Percentiles rank a stretch among this genome's conserved stretches.
Evolutionary conservation across 495 filamentous ascomycete species (phyloP).

Genomic region (Penicillium alfredii): DNA sequence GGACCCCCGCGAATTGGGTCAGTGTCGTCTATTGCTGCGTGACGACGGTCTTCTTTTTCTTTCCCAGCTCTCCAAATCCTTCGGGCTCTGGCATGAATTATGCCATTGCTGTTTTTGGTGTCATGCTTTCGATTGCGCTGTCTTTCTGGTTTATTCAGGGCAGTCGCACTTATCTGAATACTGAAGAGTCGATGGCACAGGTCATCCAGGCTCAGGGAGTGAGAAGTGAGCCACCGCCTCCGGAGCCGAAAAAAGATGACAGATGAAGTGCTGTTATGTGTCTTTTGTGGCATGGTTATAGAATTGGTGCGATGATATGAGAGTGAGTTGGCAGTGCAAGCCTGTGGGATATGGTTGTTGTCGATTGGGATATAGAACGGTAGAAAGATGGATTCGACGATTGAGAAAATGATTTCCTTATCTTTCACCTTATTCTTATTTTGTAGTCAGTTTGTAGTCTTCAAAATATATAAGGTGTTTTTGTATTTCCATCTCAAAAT

Average conservation of each 20-base stretch:
- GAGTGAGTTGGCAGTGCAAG: too few species aligned
- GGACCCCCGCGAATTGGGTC: constrained; percentile 30
- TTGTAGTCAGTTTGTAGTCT: too few species aligned
- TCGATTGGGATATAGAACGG: too few species aligned
- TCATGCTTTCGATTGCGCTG: constrained; percentile 40
- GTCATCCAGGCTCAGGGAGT: constrained; percentile 32
- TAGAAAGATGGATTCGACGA: too few species aligned
- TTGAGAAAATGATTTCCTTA: too few species aligned
- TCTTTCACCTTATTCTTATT: too few species aligned
- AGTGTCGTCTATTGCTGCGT: constrained; percentile 37
- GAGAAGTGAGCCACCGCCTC: constrained; percentile 14
- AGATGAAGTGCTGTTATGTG: neutral
- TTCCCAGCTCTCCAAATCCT: constrained; percentile 35
- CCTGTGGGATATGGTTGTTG: too few species aligned
- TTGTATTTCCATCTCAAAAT: too few species aligned
- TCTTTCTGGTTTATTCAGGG: constrained; percentile 40
- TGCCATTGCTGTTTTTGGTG: constrained; percentile 43
- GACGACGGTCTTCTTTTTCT: constrained; percentile 43
- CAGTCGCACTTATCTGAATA: constrained; percentile 29
- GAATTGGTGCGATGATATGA: too few species aligned
- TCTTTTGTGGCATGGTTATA: too few species aligned
- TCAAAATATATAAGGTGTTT: too few species aligned
- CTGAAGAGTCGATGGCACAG: constrained; percentile 31
- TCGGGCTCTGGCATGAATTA: constrained; percentile 40
- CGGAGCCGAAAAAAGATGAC: constrained; percentile 11